Evolutionary conservation across 2,329 filamentous ascomycete species (phyloP).

Genomic region (Exophiala calicioides): DNA sequence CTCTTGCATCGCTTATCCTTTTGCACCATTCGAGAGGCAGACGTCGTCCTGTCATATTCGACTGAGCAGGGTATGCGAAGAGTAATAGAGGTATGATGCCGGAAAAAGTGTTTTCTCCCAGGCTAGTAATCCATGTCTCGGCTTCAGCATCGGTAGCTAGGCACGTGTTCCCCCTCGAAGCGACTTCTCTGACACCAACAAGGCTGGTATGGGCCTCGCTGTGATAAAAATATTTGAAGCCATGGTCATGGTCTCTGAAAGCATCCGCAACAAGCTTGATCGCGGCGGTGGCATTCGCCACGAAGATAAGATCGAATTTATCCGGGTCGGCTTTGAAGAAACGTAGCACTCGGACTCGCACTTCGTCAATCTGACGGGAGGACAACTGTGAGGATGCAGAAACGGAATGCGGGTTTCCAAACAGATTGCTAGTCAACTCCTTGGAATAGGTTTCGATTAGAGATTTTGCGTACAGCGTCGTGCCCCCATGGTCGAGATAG

Average conservation of each 20-base stretch:
- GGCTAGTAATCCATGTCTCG: constrained; percentile 61
- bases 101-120: constrained; percentile 9
- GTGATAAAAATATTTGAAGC: constrained; percentile 83
- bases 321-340: constrained; percentile 81
- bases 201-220: constrained; percentile 82
- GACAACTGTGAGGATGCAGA: constrained; percentile 78
- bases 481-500: constrained; percentile 95
- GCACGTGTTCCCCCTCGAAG: constrained; percentile 61
- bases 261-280: constrained; percentile 84
- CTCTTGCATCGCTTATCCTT: constrained; percentile 44
- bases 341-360: constrained; percentile 67
- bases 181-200: constrained; percentile 75
- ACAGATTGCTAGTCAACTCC: constrained; percentile 77
- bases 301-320: constrained; percentile 85
- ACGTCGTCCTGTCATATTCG: constrained; percentile 83
- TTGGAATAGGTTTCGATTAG: constrained; percentile 74
- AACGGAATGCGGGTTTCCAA: constrained; percentile 89
- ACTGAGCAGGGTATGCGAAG: constrained; percentile 87
- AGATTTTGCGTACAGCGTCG: constrained; percentile 78
- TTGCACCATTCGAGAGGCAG: constrained; percentile 70
- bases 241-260: constrained; percentile 66
- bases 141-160: constrained; percentile 64
- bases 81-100: constrained; percentile 41
- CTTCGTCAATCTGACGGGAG: constrained; percentile 72
- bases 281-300: constrained; percentile 86